Base-by-base conservation (phyloP, 1,284 basidiomycete genomes). In the Wallemia hederae region DNA sequence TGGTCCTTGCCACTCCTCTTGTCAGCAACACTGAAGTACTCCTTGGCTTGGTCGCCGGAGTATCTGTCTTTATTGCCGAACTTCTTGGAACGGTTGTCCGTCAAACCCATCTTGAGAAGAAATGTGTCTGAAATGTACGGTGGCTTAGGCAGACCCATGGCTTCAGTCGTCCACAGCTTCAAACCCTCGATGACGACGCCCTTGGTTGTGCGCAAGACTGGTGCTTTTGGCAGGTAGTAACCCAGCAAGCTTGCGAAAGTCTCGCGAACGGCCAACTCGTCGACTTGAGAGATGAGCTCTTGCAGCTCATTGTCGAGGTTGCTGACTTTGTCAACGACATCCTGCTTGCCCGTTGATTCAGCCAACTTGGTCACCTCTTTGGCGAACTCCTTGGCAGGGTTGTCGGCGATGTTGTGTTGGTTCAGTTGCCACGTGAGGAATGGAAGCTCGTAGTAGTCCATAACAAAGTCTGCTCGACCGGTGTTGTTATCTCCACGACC, bases 391-490 rank as follows among this genome's bases (percentile, higher is more conserved):
- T 71, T 70, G 26, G 74, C 69, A 0, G 77, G 72, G 27, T 83
- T 66, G 15, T 78, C 73, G 66, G 82, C 79, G 61, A 94, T 72
- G 0, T 87, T 84, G 34, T 94, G 76, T 55, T 80, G 75, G 11
- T 75, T 73, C 55, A 96, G 74, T 64, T 80, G 73, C 69, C 75
- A 75, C 14, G 74, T 74, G 62, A 88, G 71, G 70, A 85, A 96
- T 11, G 77, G 78, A 28, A 75, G 70, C 70, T 98, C 92, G 75
- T 80, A 92, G 14, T 85, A 83, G 11, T 85, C 73, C 24, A 97
- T 75, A 24, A 98, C 77, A 59, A 98, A 71, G 71, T 98, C 92
- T 5, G 83, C 88, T 61, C 89, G 80, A 0, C 85, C 86, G n/a
- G 71, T 66, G 25, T 72, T 70, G 34, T 76, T 76, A 92, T 76